phyloP scores from a whole-genome alignment of 805 yeast genomes.

The Lachancea thermotolerans region DNA sequence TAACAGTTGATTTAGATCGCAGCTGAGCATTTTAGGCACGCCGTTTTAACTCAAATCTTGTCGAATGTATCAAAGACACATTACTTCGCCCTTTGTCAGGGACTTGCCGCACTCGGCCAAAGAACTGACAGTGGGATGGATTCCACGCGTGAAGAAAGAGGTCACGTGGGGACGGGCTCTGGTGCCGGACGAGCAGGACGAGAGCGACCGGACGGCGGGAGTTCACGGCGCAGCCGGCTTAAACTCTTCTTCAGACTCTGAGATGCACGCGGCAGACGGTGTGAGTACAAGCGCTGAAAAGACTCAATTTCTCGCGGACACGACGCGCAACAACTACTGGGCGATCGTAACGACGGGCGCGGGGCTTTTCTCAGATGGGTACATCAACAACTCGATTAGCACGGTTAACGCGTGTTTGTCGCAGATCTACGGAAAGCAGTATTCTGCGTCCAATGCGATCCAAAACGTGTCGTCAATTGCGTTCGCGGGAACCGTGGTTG shows the following conservation, averaged over 20 bases:
- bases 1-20: no score
- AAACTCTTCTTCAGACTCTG: no score
- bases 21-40: no score
- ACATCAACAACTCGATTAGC: slow-evolving; percentile 77
- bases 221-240: slow-evolving; percentile 8
- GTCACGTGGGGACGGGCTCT: slow-evolving; percentile 23
- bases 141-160: slow-evolving; percentile 37
- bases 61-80: slow-evolving; percentile 11
- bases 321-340: slow-evolving; percentile 38
- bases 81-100: slow-evolving; percentile 31
- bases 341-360: slow-evolving; percentile 83
- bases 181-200: slow-evolving; percentile 1
- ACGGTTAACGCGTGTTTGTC: slow-evolving; percentile 68
- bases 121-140: slow-evolving; percentile 38
- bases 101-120: slow-evolving; percentile 42
- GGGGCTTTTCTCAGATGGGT: slow-evolving; percentile 90
- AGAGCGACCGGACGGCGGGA: neutral
- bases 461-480: slow-evolving; percentile 81
- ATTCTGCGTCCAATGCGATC: slow-evolving; percentile 59
- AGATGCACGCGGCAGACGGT: slow-evolving; percentile 5
- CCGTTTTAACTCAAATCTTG: no score
- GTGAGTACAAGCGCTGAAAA: slow-evolving; percentile 10
- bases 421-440: slow-evolving; percentile 56
- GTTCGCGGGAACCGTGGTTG: slow-evolving; percentile 86
- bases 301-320: neutral